These are phyloP conservation scores for Penicillium ochrochloron DNA, from an alignment of 495 filamentous ascomycete species.

Conservation along the genomic window DNA sequence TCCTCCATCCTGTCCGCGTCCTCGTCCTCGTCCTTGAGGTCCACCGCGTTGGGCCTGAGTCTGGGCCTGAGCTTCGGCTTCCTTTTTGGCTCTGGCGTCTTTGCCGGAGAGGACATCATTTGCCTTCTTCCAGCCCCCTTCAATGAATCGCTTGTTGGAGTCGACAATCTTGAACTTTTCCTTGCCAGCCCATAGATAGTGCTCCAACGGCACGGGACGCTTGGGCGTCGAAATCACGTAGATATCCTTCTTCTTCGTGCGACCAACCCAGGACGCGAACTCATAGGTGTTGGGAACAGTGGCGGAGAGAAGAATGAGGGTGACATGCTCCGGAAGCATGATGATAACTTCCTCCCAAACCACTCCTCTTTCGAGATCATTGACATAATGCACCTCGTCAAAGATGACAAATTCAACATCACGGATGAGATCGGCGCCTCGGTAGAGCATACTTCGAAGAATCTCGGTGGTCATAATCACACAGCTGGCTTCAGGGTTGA, in stretches of 20 bases:
- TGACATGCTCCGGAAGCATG: constrained; percentile 97
- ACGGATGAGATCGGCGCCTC: constrained; percentile 92
- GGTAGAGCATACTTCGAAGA: constrained; percentile 95
- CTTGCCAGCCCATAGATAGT: constrained; percentile 94
- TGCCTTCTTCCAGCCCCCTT: constrained; percentile 92
- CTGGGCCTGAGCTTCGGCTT: constrained; percentile 51
- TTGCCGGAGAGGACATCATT: constrained; percentile 80
- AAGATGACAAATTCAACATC: constrained; percentile 99
- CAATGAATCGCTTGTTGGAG: constrained; percentile 84
- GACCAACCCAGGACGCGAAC: constrained; percentile 97
- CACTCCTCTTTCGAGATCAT: constrained; percentile 94
- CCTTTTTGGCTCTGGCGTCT: constrained; percentile 66
- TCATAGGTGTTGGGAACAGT: constrained; percentile 98
- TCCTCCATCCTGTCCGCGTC: constrained; percentile 27
- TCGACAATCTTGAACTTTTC: constrained; percentile 94
- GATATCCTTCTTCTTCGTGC: constrained; percentile 98
- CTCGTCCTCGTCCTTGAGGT: constrained; percentile 50
- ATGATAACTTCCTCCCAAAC: constrained; percentile 99
- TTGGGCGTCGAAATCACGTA: constrained; percentile 98
- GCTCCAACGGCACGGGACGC: constrained; percentile 90
- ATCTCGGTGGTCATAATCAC: constrained; percentile 99
- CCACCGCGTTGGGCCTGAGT: constrained; percentile 58
- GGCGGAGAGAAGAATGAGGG: constrained; percentile 90
- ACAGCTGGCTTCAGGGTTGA: constrained; percentile 96
- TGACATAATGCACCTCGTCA: constrained; percentile 98